Evolutionary conservation across 2,329 filamentous ascomycete species (phyloP).

Genomic region (Daldinia sp.): DNA sequence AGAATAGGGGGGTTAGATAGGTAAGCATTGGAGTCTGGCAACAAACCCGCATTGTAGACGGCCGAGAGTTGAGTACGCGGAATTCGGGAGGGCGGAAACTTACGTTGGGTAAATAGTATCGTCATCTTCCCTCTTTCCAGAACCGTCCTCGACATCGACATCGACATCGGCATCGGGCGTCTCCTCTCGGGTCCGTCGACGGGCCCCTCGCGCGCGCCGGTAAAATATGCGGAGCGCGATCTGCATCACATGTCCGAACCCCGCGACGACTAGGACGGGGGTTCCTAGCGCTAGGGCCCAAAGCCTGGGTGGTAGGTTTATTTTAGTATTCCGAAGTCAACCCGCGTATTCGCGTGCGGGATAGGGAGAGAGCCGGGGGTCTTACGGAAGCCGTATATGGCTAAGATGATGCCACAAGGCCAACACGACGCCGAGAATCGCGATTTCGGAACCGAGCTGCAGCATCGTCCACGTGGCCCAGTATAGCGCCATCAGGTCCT

Average conservation of each 20-base stretch:
- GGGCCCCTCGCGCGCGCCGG: conserved; percentile 36
- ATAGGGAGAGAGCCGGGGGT: conserved; percentile 16
- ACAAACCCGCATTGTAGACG: neutral
- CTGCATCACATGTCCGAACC: conserved; percentile 56
- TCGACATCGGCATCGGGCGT: too few relatives aligned
- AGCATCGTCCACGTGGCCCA: conserved; percentile 70
- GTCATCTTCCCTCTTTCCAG: neutral
- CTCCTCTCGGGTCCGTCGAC: conserved; percentile 14
- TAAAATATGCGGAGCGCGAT: conserved; percentile 36
- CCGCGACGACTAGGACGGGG: conserved; percentile 66
- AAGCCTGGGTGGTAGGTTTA: conserved; percentile 28
- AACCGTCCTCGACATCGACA: neutral
- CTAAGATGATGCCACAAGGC: conserved; percentile 60
- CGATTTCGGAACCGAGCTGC: conserved; percentile 65
- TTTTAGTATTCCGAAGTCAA: too few relatives aligned
- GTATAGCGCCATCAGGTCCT: conserved; percentile 66
- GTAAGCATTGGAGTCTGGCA: neutral
- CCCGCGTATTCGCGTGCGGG: too few relatives aligned
- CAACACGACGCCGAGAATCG: conserved; percentile 64
- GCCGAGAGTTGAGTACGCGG: neutral
- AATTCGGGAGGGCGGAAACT: neutral
- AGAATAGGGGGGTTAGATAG: neutral
- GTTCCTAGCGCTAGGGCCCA: conserved; percentile 69
- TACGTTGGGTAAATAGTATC: neutral
- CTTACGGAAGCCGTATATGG: conserved; percentile 61